Conservation (phyloP, 2,329 filamentous ascomycete genomes). For the Periconia macrospinosa region DNA sequence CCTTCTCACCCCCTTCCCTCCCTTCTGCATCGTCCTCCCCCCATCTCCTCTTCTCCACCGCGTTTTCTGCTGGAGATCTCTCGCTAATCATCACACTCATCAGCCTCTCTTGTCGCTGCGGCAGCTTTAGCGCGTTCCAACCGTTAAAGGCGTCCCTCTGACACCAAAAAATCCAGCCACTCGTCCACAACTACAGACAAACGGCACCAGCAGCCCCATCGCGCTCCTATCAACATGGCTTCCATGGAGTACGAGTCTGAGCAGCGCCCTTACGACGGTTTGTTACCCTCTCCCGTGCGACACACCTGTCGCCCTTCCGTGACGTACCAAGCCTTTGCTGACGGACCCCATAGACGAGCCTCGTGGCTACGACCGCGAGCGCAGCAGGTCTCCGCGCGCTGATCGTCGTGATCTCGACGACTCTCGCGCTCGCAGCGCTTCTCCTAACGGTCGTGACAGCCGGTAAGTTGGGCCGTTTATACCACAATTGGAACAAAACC, state of each 20-base stretch:
- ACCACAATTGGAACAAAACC: not conserved
- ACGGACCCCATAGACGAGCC: constrained; percentile 54
- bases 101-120: constrained; percentile 3
- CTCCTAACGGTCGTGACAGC: constrained; percentile 60
- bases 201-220: constrained; percentile 21
- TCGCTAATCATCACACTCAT: not conserved
- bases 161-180: constrained; percentile 31
- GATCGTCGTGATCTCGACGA: constrained; percentile 55
- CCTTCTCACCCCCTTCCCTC: not conserved
- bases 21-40: not conserved
- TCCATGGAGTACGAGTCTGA: constrained; percentile 69
- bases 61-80: not conserved
- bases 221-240: constrained; percentile 40
- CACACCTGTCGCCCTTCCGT: constrained; percentile 1
- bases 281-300: constrained; percentile 26
- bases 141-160: constrained; percentile 25
- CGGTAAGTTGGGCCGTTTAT: constrained; percentile 27
- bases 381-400: constrained; percentile 65
- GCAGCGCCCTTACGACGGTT: constrained; percentile 68
- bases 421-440: constrained; percentile 65
- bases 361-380: constrained; percentile 65
- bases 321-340: constrained; percentile 15
- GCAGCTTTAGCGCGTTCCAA: not conserved
- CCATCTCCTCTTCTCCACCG: not conserved
- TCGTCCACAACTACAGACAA: constrained; percentile 15